Conservation (phyloP, 1,284 basidiomycete species). For the Cystobasidium pallidum region DNA sequence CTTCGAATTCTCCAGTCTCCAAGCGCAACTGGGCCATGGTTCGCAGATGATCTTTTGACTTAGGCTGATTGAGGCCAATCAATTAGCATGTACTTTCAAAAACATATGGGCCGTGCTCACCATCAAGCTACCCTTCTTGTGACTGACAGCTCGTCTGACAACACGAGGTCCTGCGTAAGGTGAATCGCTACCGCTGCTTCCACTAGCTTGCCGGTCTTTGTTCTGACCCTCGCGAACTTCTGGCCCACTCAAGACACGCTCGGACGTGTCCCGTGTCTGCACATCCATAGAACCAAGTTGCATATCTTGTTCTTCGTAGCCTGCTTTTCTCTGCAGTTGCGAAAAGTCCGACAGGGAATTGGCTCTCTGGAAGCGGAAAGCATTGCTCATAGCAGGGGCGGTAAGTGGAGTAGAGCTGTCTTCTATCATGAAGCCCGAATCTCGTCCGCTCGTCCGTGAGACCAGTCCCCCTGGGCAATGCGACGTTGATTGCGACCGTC, state of each 20-base stretch:
- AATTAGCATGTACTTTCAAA: neutral
- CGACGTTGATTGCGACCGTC: constrained; percentile 24
- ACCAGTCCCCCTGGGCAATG: neutral
- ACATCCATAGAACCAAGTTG: no score
- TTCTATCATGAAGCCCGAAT: neutral
- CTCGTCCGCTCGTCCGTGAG: neutral
- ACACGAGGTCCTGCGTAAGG: constrained; percentile 17
- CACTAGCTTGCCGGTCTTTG: constrained; percentile 1
- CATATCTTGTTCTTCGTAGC: neutral
- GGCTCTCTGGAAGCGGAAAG: constrained; percentile 21
- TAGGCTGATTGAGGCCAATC: constrained; percentile 3
- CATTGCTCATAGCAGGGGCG: constrained; percentile 10
- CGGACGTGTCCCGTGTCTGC: neutral
- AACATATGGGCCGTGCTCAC: constrained; percentile 6
- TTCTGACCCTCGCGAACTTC: neutral
- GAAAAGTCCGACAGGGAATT: constrained; percentile 23
- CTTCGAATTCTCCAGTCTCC: constrained; percentile 41
- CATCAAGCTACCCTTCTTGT: constrained; percentile 42
- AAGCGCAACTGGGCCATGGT: constrained; percentile 26
- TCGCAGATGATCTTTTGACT: constrained; percentile 42
- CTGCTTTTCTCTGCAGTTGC: constrained; percentile 6
- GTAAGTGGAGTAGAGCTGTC: neutral
- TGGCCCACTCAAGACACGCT: neutral
- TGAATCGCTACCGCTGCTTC: constrained; percentile 24
- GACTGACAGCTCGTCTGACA: constrained; percentile 36